Evolutionary conservation across 345 rosid genomes (phyloP), one percentile per base, ranked within the genome.

Genomic region (Acer campestre): DNA sequence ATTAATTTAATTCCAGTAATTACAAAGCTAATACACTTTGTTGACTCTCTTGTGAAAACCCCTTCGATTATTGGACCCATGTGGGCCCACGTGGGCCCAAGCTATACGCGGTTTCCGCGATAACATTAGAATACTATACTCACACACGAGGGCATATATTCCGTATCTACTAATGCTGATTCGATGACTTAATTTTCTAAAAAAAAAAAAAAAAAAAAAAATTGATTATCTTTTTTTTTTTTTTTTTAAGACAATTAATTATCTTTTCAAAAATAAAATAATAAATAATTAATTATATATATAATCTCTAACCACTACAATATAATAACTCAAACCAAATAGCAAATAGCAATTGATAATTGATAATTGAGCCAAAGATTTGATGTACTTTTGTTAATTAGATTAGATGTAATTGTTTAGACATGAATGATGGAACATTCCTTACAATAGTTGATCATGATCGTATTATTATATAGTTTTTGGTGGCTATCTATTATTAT

Each of bases 401-500:
- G 58, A 22, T 71, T 23, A 25, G 8, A 18, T 61, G 31, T 56
- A 22, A 11, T 65, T 75, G 10, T 70, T 75, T 40, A 40, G 55
- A 48, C 23, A 18, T 51, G 62, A 67, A 75, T 67, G 42, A 51
- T 65, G 18, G 70, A 80, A 83, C 83, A 80, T 80, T 83, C 81
- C 64, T 61, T 65, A 70, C 55, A 22, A 64, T 80, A 71, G 11
- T 40, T 27, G 74, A 80, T 80, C 74, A 56, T 71, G 31, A 80
- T 75, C 75, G 64, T 70, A 46, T 73, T 69, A 76, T 67, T 75
- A 72, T 22, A 68, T 29, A 22, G 23, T 14, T 58, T 58, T 58
- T 42, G 7, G 5, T 61, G 51, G 3, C 7, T 35, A 49, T 69
- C 48, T 51, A 61, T 74, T 80, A 62, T 70, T 75, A 38, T 53